These are phyloP conservation scores for Fusarium annulatum DNA, from an alignment of 2,329 filamentous ascomycete genomes.

Conservation along the genomic window DNA sequence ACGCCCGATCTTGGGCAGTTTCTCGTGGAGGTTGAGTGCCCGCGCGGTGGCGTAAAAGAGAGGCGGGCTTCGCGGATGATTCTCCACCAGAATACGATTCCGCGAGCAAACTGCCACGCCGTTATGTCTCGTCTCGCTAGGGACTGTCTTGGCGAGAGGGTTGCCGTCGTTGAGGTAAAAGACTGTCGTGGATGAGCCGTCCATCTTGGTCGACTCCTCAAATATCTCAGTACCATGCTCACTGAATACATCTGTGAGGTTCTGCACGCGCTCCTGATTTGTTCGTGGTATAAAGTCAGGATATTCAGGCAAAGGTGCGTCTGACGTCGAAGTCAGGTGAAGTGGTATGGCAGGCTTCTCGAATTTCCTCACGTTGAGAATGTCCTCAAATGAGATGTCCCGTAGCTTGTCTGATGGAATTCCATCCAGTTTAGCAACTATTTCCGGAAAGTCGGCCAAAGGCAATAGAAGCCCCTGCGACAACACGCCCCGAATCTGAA, in stretches of 20 bases:
- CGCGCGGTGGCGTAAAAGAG: constrained; percentile 33
- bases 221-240: constrained; percentile 41
- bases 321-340: background rate
- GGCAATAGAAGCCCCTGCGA: constrained; percentile 41
- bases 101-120: constrained; percentile 40
- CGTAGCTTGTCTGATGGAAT: background rate
- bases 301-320: constrained; percentile 25
- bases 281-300: constrained; percentile 37
- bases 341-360: constrained; percentile 5
- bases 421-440: background rate
- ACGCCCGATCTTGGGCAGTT: constrained; percentile 17
- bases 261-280: constrained; percentile 42
- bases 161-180: constrained; percentile 49
- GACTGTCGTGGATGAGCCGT: constrained; percentile 52
- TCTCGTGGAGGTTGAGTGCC: constrained; percentile 17
- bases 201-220: constrained; percentile 54
- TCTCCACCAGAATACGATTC: constrained; percentile 35
- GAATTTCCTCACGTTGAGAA: constrained; percentile 36
- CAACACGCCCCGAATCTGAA: constrained; percentile 28
- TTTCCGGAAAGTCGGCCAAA: constrained; percentile 34
- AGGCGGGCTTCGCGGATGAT: constrained; percentile 9
- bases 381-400: constrained; percentile 33
- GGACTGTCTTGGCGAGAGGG: constrained; percentile 30
- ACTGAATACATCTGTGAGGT: constrained; percentile 31
- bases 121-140: constrained; percentile 1